phyloP scores from a whole-genome alignment of 768 basidiomycete species.

The Boletus coccyginus region DNA sequence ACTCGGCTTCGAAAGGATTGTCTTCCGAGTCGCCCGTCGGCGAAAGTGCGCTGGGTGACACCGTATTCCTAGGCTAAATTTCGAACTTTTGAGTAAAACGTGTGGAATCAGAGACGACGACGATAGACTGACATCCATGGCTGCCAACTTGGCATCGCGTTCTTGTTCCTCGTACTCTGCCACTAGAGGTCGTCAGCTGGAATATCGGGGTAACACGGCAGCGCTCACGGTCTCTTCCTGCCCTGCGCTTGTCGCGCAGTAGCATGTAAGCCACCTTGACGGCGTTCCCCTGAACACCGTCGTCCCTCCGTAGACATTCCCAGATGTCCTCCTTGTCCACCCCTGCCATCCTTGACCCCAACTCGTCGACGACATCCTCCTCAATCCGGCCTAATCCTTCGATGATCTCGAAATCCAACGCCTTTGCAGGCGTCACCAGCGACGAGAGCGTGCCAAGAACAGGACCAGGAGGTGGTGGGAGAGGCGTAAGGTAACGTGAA shows the following conservation, averaged over 20 bases:
- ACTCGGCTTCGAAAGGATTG: slow-evolving; percentile 81
- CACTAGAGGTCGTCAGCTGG: slow-evolving; percentile 41
- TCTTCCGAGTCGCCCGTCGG: slow-evolving; percentile 64
- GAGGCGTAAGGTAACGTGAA: slow-evolving; percentile 79
- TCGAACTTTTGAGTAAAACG: slow-evolving; percentile 6
- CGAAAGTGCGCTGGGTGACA: slow-evolving; percentile 67
- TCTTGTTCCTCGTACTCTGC: slow-evolving; percentile 83
- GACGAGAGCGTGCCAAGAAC: slow-evolving; percentile 72
- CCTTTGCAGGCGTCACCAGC: slow-evolving; percentile 65
- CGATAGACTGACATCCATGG: slow-evolving; percentile 67
- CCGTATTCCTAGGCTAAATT: slow-evolving; percentile 61
- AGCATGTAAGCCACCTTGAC: slow-evolving; percentile 97
- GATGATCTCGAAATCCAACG: slow-evolving; percentile 79
- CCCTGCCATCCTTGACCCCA: slow-evolving; percentile 67
- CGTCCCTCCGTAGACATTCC: slow-evolving; percentile 79
- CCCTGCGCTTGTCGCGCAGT: slow-evolving; percentile 80
- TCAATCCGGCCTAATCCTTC: slow-evolving; percentile 91
- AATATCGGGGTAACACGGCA: neutral
- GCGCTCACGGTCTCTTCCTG: slow-evolving; percentile 79
- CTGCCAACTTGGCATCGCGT: slow-evolving; percentile 74
- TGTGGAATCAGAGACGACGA: slow-evolving; percentile 2
- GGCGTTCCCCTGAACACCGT: slow-evolving; percentile 84
- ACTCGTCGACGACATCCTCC: slow-evolving; percentile 83
- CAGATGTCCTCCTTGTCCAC: slow-evolving; percentile 84
- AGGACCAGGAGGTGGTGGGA: slow-evolving; percentile 75